Base-by-base conservation (phyloP, 2,329 filamentous ascomycete species). In the Fusarium guadeloupense region DNA sequence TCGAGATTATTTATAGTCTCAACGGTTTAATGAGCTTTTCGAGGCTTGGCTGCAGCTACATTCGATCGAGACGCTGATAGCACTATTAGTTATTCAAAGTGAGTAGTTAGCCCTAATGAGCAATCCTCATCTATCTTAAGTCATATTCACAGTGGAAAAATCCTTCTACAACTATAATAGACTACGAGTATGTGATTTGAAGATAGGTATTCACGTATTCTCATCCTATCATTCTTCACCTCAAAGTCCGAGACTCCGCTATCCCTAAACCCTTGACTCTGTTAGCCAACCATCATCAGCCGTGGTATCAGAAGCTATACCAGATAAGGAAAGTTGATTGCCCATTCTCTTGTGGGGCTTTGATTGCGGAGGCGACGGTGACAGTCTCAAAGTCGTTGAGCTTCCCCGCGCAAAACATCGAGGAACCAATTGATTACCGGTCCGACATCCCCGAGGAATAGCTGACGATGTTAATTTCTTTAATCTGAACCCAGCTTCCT, bases 241-340 rank as follows among this genome's bases (percentile, higher is more conserved):
- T 6, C 12, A 31, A 41, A 31, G 26, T n/a, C 53, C 53, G 34
- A 20, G 0, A 6, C 25, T 23, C 4, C 16, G 14, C 14, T 4
- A 30, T 25, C 48, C 40, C 48, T 40, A 41, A 26, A 30, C 10
- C 9, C 13, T 6, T 9, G 9, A 5, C 3, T 19, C 2, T 14
- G 10, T 30, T 14, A 7, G 8, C 34, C 45, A 59, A 51, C 41
- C 28, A 58, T 9, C n/a, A 10, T 26, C 33, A 28, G 25, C n/a
- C 21, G n/a, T 14, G 17, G 7, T 38, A 42, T 45, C 40, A n/a
- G 2, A 2, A 0, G 3, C 60, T 68, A 68, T 2, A 9, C 57
- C 23, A 1, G 35, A 67, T 40, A 7, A 7, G 54, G 66, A 25
- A 69, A 57, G 2, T 67, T 21, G 66, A 69, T 69, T 69, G 66